Conservation (phyloP, 768 basidiomycete genomes). For the Podaxis sp. region DNA sequence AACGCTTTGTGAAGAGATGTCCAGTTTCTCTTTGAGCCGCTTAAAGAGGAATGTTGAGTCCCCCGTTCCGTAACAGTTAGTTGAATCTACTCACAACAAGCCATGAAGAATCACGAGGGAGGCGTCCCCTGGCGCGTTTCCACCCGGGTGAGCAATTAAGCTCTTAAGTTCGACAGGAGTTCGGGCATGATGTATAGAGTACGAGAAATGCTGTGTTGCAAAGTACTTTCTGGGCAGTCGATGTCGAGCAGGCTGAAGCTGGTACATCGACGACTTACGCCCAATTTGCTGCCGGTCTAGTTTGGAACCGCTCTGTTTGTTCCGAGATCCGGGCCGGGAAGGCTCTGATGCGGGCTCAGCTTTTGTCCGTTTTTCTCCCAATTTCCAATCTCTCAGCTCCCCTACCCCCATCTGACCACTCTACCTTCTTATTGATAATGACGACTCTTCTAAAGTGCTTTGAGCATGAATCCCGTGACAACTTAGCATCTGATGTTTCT, state of each 20-base stretch:
- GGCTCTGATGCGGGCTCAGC: too few relatives aligned
- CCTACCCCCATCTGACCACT: background rate
- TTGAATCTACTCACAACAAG: constrained; percentile 49
- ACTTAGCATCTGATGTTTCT: background rate
- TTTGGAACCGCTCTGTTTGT: too few relatives aligned
- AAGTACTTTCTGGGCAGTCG: background rate
- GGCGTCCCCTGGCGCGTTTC: constrained; percentile 21
- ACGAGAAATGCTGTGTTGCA: background rate
- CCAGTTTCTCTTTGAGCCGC: constrained; percentile 92
- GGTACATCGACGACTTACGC: too few relatives aligned
- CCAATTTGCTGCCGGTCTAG: background rate
- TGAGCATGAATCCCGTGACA: background rate
- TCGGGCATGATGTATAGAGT: background rate
- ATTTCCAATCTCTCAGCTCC: too few relatives aligned
- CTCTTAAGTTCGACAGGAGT: constrained; percentile 1
- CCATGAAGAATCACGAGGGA: constrained; percentile 63
- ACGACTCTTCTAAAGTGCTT: background rate
- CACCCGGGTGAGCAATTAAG: background rate
- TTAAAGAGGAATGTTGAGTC: constrained; percentile 24
- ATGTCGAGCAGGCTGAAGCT: background rate
- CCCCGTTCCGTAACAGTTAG: background rate
- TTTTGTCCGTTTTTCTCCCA: too few relatives aligned
- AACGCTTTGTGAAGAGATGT: constrained; percentile 77
- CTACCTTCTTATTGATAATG: background rate
- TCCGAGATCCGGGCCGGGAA: too few relatives aligned